Base-by-base conservation (phyloP, 2,329 filamentous ascomycete species). In the Coleophoma crateriformis region DNA sequence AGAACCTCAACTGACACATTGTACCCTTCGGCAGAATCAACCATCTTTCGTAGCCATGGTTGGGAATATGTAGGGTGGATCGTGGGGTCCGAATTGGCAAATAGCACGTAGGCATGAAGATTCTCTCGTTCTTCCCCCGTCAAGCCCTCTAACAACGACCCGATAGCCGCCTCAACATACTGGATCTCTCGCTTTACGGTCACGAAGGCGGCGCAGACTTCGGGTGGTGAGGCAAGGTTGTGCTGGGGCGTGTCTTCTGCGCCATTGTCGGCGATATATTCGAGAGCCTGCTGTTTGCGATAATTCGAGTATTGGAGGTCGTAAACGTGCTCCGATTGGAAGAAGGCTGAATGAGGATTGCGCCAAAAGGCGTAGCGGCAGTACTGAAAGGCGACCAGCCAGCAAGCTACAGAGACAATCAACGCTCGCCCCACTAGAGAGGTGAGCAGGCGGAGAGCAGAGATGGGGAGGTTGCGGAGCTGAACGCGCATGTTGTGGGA, bases 301-400 rank as follows among this genome's bases (percentile, higher is more conserved):
- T 47, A 48, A 39, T 46, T 19, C 15, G 51, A 55, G 43, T 59
- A 59, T 17, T 49, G 37, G 33, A 46, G 47, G 7, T 58, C 56
- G 43, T 55, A 58, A 11, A 55, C 51, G 20, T 51, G 51, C 8
- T 49, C 47, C 5, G 35, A 47, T 17, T 50, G 32, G 33, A 58
- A 58, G 38, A 58, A 58, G 13, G 51, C 50, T 5, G 51, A 56
- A 19, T 55, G 51, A 4, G 56, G 56, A 38, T 58, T 53, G 33
- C 56, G 53, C 49, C 55, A 58, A 37, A 48, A 58, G 33, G 45
- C 15, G 12, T 47, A 33, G 33, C 33, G 33, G 8, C 47, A 50
- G 35, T 52, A 55, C 11, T 34, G 7, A 27, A 50, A 50, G 14
- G 45, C 13, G 7, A 50, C 15, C 8, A 53, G 48, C 51, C 51